phyloP scores from a whole-genome alignment of 805 yeast species.

The Candida sonorensis region DNA sequence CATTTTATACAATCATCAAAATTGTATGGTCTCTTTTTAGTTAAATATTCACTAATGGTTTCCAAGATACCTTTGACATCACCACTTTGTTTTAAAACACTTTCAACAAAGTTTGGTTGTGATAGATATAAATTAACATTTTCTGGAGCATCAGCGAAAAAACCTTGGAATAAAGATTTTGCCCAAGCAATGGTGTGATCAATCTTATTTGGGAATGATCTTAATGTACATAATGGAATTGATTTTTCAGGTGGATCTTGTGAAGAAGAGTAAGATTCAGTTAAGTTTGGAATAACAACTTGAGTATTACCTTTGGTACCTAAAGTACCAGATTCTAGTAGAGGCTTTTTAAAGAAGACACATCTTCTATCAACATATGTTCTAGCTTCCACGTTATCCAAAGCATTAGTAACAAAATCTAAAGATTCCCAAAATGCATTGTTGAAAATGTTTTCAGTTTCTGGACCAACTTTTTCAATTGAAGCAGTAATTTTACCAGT shows the following conservation, averaged over 20 bases:
- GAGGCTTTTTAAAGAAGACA: constrained; percentile 83
- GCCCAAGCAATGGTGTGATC: constrained; percentile 99
- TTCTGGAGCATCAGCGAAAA: constrained; percentile 85
- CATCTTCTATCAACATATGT: constrained; percentile 97
- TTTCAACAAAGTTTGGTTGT: constrained; percentile 90
- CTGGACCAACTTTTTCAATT: constrained; percentile 88
- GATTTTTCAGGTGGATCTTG: constrained; percentile 99
- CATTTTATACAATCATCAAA: constrained; percentile 93
- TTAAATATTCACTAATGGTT: constrained; percentile 66
- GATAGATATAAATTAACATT: constrained; percentile 85
- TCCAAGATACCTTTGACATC: constrained; percentile 85
- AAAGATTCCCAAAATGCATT: constrained; percentile 79
- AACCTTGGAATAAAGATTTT: constrained; percentile 87
- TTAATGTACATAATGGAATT: constrained; percentile 92
- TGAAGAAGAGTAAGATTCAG: constrained; percentile 93
- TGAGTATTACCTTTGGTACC: constrained; percentile 99
- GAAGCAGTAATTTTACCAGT: constrained; percentile 67
- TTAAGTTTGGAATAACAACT: constrained; percentile 86
- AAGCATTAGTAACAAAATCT: constrained; percentile 91
- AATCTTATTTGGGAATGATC: constrained; percentile 96
- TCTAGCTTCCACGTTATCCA: constrained; percentile 97
- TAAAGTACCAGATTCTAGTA: constrained; percentile 92
- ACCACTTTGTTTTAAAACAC: constrained; percentile 83
- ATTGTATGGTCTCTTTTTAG: constrained; percentile 70
- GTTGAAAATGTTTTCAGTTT: constrained; percentile 80